Percentiles rank a stretch among this genome's conserved stretches.
These are phyloP conservation scores for Colletotrichum liriopes DNA, from an alignment of 2,329 filamentous ascomycete genomes.

Conservation along the genomic window DNA sequence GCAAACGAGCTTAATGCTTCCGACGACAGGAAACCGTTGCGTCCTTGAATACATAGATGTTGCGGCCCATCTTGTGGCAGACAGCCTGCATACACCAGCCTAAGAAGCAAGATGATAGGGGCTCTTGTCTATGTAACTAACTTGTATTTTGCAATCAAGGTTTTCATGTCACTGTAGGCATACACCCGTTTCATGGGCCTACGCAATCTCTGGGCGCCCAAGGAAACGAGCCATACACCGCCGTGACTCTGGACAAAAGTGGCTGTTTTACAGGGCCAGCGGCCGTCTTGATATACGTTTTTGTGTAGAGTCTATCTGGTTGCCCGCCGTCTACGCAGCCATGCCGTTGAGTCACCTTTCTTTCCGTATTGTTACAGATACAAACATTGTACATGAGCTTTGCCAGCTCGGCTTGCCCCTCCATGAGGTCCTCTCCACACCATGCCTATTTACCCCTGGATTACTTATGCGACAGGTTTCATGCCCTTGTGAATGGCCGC, in stretches of 20 bases:
- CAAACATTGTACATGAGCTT: conserved; percentile 36
- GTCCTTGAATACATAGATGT: neutral
- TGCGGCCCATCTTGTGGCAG: too few species aligned
- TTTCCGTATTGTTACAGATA: conserved; percentile 31
- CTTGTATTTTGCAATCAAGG: neutral
- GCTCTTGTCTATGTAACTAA: neutral
- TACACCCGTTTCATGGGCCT: neutral
- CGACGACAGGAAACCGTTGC: neutral
- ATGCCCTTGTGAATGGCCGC: conserved; percentile 97
- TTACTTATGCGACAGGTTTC: conserved; percentile 72
- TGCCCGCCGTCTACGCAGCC: conserved; percentile 17
- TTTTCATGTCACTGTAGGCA: neutral
- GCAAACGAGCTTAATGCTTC: neutral
- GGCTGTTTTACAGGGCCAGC: conserved; percentile 15
- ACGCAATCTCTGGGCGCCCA: neutral
- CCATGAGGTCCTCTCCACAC: neutral
- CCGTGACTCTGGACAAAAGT: neutral
- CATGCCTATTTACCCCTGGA: neutral
- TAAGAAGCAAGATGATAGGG: neutral
- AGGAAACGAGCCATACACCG: too few species aligned
- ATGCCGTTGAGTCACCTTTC: neutral
- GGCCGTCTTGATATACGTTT: conserved; percentile 28
- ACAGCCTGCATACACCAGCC: neutral
- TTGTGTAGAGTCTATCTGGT: conserved; percentile 19
- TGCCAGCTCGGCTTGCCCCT: neutral